These are phyloP conservation scores for Vitis hybrid DNA, from an alignment of 177 flowering plant species.

Conservation along the genomic window DNA sequence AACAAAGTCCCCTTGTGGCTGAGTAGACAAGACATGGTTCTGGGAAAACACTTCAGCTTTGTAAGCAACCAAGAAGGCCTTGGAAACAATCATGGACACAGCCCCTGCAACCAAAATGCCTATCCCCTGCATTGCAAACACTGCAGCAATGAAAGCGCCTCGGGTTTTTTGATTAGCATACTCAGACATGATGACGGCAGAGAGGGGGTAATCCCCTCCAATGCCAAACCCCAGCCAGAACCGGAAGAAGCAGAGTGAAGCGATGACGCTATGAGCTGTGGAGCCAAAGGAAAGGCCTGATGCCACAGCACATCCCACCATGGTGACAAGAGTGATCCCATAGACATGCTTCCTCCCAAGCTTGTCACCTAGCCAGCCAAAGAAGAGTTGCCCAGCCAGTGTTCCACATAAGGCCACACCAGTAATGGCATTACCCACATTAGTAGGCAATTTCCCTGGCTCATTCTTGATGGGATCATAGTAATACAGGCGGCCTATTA, in stretches of 20 bases:
- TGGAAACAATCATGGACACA: conserved; percentile 16
- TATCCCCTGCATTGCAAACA: conserved; percentile 19
- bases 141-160: background rate
- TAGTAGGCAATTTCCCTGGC: background rate
- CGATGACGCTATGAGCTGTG: conserved; percentile 13
- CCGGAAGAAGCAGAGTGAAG: conserved; percentile 7
- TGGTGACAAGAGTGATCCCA: conserved; percentile 16
- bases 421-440: conserved; percentile 9
- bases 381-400: background rate
- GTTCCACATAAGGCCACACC: conserved; percentile 19
- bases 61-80: conserved; percentile 11
- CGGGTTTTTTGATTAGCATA: conserved; percentile 13
- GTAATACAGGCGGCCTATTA: conserved; percentile 26
- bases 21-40: conserved; percentile 7
- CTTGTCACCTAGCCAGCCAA: conserved; percentile 17
- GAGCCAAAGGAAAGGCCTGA: conserved; percentile 20
- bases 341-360: conserved; percentile 19
- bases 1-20: conserved; percentile 12
- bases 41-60: background rate
- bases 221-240: conserved; percentile 17
- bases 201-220: conserved; percentile 17
- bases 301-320: conserved; percentile 14
- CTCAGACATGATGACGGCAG: conserved; percentile 13
- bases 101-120: conserved; percentile 14
- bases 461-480: background rate